Evolutionary conservation across 306 rosid genomes (phyloP), one percentile per base, ranked within the genome.

Genomic region (Alnus glutinosa): DNA sequence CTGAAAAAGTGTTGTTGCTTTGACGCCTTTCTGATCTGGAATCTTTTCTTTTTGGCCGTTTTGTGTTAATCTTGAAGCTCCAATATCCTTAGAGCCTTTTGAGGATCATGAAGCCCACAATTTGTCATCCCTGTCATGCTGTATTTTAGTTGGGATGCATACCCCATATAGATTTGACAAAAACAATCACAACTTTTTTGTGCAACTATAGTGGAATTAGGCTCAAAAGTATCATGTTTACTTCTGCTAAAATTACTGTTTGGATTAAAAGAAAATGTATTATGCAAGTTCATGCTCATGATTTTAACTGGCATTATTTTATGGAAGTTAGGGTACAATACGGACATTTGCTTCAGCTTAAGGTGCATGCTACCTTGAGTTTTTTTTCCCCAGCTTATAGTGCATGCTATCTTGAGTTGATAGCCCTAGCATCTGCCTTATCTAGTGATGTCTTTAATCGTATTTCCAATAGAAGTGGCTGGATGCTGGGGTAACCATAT

Each of bases 401-500:
- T 42, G 52, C 52, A 68, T n/a, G 13, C 19, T 48, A 42, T 64
- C 52, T 57, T 16, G 37, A 34, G 3, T 77, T 42, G 55, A 48
- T 54, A 50, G 63, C 3, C 57, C 78, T 75, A 54, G 9, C 79
- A 74, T 72, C 74, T 59, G 54, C 28, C 49, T 74, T 63, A 75
- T 55, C 54, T 19, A 61, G 62, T 73, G 78, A 12, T 49, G 68
- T 71, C 49, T 42, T 42, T 59, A 36, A 61, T 9, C 1, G 32
- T 77, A 59, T 67, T 39, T 78, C 69, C 51, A 30, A 46, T 70
- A 12, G 74, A n/a, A 64, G 69, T 57, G 16, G 39, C 58, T 32
- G 73, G 15, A 42, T 69, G 44, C 37, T 52, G 71, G 76, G 77
- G 72, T 85, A 75, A 42, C 74, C 58, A 67, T 75, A 48, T 82